Conservation (phyloP, 2,329 filamentous ascomycete species). For the Aspergillus sp. region DNA sequence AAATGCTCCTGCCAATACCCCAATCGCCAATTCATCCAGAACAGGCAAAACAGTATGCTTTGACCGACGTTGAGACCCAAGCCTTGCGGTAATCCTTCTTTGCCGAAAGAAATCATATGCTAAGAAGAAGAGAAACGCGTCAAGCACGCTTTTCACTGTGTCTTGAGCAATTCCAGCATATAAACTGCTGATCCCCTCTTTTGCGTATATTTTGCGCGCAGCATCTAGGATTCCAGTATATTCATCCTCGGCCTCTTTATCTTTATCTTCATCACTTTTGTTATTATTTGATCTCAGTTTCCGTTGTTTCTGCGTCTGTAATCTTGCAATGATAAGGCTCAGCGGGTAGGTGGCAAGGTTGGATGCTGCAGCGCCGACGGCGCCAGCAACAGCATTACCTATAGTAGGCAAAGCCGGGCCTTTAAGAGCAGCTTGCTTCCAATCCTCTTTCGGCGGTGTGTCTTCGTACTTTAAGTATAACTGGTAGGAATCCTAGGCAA, state of each 20-base stretch:
- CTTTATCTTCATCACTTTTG: conserved; percentile 44
- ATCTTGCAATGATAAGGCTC: conserved; percentile 75
- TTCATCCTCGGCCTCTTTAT: conserved; percentile 39
- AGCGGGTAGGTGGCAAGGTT: conserved; percentile 79
- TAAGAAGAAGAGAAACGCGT: conserved; percentile 84
- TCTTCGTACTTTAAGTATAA: conserved; percentile 44
- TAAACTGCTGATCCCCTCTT: conserved; percentile 72
- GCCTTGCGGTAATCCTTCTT: conserved; percentile 42
- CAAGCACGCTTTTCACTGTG: conserved; percentile 66
- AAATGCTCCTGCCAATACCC: conserved; percentile 68
- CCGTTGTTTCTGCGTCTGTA: conserved; percentile 68
- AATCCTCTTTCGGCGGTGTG: conserved; percentile 28
- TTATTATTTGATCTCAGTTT: conserved; percentile 36
- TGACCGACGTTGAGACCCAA: conserved; percentile 22
- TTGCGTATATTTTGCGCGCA: conserved; percentile 65
- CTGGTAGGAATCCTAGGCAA: conserved; percentile 43
- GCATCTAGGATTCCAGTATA: conserved; percentile 70
- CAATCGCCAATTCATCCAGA: conserved; percentile 71
- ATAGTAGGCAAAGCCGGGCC: conserved; percentile 65
- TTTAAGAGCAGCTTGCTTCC: conserved; percentile 32
- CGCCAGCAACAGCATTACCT: conserved; percentile 78
- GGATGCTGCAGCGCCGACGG: conserved; percentile 73
- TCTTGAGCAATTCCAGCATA: conserved; percentile 67
- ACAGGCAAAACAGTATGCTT: conserved; percentile 52
- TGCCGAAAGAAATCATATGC: conserved; percentile 65